Conservation (phyloP, 2,329 filamentous ascomycete species). For the Amauroascus niger region DNA sequence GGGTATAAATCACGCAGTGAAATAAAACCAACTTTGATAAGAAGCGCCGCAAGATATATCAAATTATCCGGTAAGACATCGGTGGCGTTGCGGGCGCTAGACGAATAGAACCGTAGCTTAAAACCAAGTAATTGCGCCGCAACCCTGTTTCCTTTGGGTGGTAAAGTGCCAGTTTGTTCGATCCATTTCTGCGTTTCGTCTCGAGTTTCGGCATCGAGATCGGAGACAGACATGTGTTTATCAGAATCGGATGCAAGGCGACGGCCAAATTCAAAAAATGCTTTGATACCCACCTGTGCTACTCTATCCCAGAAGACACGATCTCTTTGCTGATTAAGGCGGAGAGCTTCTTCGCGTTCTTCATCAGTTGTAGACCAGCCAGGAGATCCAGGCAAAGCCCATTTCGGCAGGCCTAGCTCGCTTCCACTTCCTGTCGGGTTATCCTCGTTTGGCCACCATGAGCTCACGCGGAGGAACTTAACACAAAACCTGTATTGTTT, state of each 20-base stretch:
- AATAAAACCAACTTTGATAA: conserved; percentile 96
- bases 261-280: conserved; percentile 82
- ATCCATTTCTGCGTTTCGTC: conserved; percentile 64
- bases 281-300: conserved; percentile 63
- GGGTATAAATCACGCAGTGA: conserved; percentile 84
- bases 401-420: conserved; percentile 62
- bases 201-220: conserved; percentile 33
- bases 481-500: conserved; percentile 92
- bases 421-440: conserved; percentile 34
- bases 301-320: conserved; percentile 69
- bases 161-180: conserved; percentile 65
- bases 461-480: conserved; percentile 80
- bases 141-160: conserved; percentile 76
- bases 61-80: conserved; percentile 85
- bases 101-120: conserved; percentile 92
- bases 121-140: conserved; percentile 93
- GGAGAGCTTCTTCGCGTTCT: conserved; percentile 51
- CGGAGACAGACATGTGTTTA: conserved; percentile 38
- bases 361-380: conserved; percentile 57
- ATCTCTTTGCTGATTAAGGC: conserved; percentile 58
- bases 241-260: conserved; percentile 55
- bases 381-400: conserved; percentile 66
- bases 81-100: conserved; percentile 59
- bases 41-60: conserved; percentile 78
- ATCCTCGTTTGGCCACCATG: conserved; percentile 82